Evolutionary conservation across 2,329 filamentous ascomycete genomes (phyloP).

Genomic region (Pyricularia pennisetigena): DNA sequence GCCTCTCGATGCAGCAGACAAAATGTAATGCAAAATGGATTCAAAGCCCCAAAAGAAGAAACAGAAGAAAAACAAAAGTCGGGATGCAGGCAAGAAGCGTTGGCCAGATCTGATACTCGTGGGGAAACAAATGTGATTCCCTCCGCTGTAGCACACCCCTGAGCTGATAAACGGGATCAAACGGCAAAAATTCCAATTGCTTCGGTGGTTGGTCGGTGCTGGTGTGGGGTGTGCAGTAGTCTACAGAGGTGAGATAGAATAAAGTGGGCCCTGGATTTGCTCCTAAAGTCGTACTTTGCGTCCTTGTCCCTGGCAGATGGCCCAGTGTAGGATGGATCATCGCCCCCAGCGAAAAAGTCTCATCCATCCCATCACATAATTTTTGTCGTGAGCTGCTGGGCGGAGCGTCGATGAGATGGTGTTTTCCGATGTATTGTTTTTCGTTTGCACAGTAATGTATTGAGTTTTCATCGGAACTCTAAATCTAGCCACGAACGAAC

Average conservation of each 20-base stretch:
- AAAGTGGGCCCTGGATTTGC: background rate
- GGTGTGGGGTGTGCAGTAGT: background rate
- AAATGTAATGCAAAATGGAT: background rate
- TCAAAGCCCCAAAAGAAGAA: background rate
- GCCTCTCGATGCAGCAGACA: background rate
- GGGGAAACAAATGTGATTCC: background rate
- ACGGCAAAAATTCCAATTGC: background rate
- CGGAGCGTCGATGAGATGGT: background rate
- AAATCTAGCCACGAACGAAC: background rate
- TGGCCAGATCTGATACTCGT: constrained; percentile 1
- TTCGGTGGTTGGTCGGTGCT: background rate
- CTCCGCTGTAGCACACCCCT: background rate
- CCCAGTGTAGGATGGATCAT: background rate
- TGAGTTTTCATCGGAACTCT: background rate
- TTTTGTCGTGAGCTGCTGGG: background rate
- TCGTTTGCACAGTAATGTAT: background rate
- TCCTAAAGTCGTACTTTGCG: background rate
- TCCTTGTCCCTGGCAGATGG: background rate
- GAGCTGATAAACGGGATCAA: background rate
- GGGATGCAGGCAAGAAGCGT: background rate
- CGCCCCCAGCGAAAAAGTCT: background rate
- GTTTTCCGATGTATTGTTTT: background rate
- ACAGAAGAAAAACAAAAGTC: background rate
- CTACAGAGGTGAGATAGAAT: background rate
- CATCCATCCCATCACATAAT: background rate